phyloP scores from a whole-genome alignment of 768 basidiomycete species.

The Podaxis sp. region DNA sequence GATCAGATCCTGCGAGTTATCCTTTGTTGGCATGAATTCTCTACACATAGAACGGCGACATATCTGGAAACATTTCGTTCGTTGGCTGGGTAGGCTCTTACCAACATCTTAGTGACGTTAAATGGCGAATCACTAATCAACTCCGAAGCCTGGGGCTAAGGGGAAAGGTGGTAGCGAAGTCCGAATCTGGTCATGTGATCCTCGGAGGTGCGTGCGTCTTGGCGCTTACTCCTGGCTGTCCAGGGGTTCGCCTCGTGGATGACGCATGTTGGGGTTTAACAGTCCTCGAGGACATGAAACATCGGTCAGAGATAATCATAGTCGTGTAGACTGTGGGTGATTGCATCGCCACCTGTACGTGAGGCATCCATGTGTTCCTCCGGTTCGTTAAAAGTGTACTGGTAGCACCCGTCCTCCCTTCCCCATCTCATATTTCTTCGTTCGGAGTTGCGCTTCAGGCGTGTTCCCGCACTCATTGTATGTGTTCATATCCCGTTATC shows the following conservation, averaged over 20 bases:
- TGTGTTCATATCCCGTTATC: background rate
- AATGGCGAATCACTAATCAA: no score
- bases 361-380: conserved; percentile 15
- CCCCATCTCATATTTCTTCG: background rate
- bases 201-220: background rate
- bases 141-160: no score
- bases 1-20: no score
- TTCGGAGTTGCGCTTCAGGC: background rate
- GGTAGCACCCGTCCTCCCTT: background rate
- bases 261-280: conserved; percentile 5
- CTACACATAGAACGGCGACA: no score
- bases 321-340: background rate
- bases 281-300: conserved; percentile 15
- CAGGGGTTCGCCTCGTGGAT: background rate
- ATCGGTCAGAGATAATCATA: background rate
- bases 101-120: no score
- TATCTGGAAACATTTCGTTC: no score
- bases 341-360: background rate
- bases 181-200: conserved; percentile 9
- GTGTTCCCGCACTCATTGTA: conserved; percentile 6
- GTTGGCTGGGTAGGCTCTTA: no score
- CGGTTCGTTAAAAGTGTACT: background rate
- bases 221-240: background rate
- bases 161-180: background rate
- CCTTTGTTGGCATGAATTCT: no score